Evolutionary conservation across 495 filamentous ascomycete genomes (phyloP), one percentile per base, ranked within the genome.

Genomic region (Monascus purpureus): DNA sequence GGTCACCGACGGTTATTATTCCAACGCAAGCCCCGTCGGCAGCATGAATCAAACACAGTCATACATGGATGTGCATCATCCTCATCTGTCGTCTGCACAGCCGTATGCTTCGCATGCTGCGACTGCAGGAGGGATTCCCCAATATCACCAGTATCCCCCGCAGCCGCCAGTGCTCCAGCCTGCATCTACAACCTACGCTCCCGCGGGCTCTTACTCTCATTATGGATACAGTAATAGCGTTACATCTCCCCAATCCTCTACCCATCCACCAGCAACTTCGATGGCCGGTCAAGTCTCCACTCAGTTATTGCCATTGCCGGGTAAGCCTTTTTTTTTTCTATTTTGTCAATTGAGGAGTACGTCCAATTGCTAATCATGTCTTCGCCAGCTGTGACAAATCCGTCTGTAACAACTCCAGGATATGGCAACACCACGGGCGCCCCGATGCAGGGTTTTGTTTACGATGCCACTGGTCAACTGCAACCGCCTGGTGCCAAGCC

Each of bases 401-500:
- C 52, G 52, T 49, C 37, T 41, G 63, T 38, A 61, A 71, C 55
- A 2, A 33, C 57, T 0, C 42, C 49, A 8, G 58, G 58, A 2
- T 66, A 66, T 39, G 67, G 65, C 36, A 54, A 67, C 57, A 51
- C 62, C 56, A 58, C 65, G 35, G 55, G 55, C 17, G 46, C 60
- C 8, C 63, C 64, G 7, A 58, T 66, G 37, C 74, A 75, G 46
- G 68, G 72, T 4, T 59, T 39, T 31, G 45, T 59, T 2, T 87
- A 82, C 48, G 90, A 97, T 51, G 72, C 75, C 0, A 90, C 83
- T 8, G 90, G 90, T n/a, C 90, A 97, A 56, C 55, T 90, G 19
- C 80, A 84, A 17, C 90, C 90, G 7, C 82, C 82, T n/a, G 92
- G 92, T 2, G 92, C 94, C 67, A 96, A 95, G 63, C 90, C 90